Percentiles rank a stretch among this genome's conserved stretches.
Evolutionary conservation across 169 alveolate genomes (phyloP).

Genomic region (Plasmodium vivax): DNA sequence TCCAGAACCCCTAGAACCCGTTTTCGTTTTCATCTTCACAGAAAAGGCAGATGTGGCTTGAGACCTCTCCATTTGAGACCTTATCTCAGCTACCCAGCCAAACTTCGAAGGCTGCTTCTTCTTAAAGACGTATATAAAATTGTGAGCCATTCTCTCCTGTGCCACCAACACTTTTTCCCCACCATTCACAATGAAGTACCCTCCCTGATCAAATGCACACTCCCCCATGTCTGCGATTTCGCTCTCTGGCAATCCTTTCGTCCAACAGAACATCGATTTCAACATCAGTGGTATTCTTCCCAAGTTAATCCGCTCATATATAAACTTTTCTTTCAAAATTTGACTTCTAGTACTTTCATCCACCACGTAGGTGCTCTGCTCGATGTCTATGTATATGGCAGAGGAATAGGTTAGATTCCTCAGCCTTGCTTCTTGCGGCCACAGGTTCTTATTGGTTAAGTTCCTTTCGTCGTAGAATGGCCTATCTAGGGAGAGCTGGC

Average conservation of each 20-base stretch:
- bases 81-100: conserved; percentile 98
- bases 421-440: conserved; percentile 98
- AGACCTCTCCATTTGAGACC: conserved; percentile 95
- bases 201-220: conserved; percentile 98
- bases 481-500: conserved; percentile 93
- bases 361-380: conserved; percentile 86
- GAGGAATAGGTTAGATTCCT: conserved; percentile 94
- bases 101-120: conserved; percentile 96
- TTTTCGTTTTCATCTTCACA: conserved; percentile 89
- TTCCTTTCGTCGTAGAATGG: conserved; percentile 94
- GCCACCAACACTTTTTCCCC: conserved; percentile 99
- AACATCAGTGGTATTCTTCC: conserved; percentile 98
- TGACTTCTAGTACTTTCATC: conserved; percentile 84
- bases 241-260: conserved; percentile 88
- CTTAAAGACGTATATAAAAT: conserved; percentile 97
- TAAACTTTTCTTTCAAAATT: conserved; percentile 82
- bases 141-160: conserved; percentile 99
- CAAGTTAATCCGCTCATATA: conserved; percentile 90
- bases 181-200: conserved; percentile 99
- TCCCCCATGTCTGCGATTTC: conserved; percentile 96
- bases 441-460: conserved; percentile 90
- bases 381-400: conserved; percentile 89
- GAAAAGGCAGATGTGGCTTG: conserved; percentile 96
- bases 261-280: conserved; percentile 95
- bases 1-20: conserved; percentile 80